These are phyloP conservation scores for Hyaloscypha variabilis DNA, from an alignment of 495 filamentous ascomycete genomes.

Conservation along the genomic window DNA sequence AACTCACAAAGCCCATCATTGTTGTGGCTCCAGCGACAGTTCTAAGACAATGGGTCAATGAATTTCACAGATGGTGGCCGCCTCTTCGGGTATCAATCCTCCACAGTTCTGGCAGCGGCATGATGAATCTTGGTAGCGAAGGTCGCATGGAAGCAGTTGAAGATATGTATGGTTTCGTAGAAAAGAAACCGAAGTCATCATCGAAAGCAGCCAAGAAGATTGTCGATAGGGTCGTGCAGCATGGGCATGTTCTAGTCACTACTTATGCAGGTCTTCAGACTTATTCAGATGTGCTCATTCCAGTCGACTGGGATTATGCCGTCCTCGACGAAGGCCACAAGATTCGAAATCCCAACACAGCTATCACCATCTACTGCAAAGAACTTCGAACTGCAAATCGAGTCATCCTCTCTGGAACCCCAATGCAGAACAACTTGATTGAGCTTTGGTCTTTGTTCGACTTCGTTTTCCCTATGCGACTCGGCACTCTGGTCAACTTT, in stretches of 20 bases:
- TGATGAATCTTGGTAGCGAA: slow-evolving; percentile 80
- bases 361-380: slow-evolving; percentile 91
- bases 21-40: slow-evolving; percentile 93
- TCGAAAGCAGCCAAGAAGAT: slow-evolving; percentile 73
- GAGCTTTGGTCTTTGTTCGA: slow-evolving; percentile 98
- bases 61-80: slow-evolving; percentile 98
- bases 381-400: slow-evolving; percentile 85
- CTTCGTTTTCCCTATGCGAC: slow-evolving; percentile 92
- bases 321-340: slow-evolving; percentile 97
- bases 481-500: slow-evolving; percentile 89
- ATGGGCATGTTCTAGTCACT: slow-evolving; percentile 92
- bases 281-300: slow-evolving; percentile 77
- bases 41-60: slow-evolving; percentile 95
- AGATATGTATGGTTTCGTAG: slow-evolving; percentile 41
- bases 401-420: slow-evolving; percentile 92
- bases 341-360: slow-evolving; percentile 92
- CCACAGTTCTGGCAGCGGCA: slow-evolving; percentile 93
- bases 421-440: slow-evolving; percentile 96
- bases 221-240: slow-evolving; percentile 77
- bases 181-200: slow-evolving; percentile 43
- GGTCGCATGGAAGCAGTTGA: slow-evolving; percentile 70
- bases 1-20: slow-evolving; percentile 79
- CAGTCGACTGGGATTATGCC: slow-evolving; percentile 87
- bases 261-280: slow-evolving; percentile 93
- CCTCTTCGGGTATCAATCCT: slow-evolving; percentile 91